Conservation (phyloP, 495 filamentous ascomycete species). For the Aspergillus cavernicola region DNA sequence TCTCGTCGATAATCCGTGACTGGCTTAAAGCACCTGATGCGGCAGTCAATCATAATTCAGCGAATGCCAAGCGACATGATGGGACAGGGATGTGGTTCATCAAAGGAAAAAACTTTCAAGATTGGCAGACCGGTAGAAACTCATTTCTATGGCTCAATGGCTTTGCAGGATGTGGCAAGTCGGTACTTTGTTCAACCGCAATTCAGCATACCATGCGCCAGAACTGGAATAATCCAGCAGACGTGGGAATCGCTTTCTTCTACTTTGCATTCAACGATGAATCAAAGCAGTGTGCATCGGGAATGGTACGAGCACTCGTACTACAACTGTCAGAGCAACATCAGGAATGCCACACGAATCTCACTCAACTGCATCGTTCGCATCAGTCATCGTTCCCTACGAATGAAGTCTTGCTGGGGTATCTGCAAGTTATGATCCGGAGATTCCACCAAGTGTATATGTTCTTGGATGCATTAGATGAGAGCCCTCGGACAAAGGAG, state of each 20-base stretch:
- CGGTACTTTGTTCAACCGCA: slow-evolving; percentile 34
- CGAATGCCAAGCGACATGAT: background rate
- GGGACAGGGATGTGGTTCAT: background rate
- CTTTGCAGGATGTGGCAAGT: slow-evolving; percentile 41
- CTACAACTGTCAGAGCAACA: slow-evolving; percentile 23
- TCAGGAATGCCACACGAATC: background rate
- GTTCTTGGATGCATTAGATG: background rate
- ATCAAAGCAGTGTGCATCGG: slow-evolving; percentile 22
- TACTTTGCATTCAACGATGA: slow-evolving; percentile 39
- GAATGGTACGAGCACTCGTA: slow-evolving; percentile 35
- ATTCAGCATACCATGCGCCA: slow-evolving; percentile 25
- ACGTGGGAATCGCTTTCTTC: slow-evolving; percentile 35
- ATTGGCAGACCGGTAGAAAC: slow-evolving; percentile 31
- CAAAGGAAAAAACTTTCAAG: slow-evolving; percentile 18
- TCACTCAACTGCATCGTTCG: background rate
- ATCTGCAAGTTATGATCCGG: background rate
- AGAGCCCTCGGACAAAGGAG: background rate
- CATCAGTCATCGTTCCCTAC: background rate
- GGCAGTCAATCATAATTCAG: background rate
- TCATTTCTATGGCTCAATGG: slow-evolving; percentile 41
- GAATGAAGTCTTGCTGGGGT: background rate
- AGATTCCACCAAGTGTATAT: background rate
- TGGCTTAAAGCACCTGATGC: background rate
- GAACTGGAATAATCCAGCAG: slow-evolving; percentile 9
- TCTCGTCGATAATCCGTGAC: background rate